These are phyloP conservation scores for Casuarina cunninghamiana DNA, from an alignment of 306 rosid species.

Conservation along the genomic window DNA sequence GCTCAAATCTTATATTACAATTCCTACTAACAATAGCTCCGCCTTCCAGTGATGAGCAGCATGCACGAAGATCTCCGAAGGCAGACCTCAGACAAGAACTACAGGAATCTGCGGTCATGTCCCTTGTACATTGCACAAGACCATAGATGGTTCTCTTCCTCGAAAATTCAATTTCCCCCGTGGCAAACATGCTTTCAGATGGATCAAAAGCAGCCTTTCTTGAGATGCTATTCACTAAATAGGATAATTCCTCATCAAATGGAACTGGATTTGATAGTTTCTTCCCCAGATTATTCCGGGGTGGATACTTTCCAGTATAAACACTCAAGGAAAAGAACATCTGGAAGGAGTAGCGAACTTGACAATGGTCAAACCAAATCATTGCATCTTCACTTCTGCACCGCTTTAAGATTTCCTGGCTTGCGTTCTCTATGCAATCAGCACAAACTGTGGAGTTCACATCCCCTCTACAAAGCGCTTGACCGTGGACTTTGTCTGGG, in stretches of 20 bases:
- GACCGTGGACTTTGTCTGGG: slow-evolving; percentile 45
- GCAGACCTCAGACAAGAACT: slow-evolving; percentile 45
- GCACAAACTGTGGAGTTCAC: slow-evolving; percentile 42
- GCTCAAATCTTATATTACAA: slow-evolving; percentile 50
- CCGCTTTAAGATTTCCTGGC: slow-evolving; percentile 33
- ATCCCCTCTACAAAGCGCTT: slow-evolving; percentile 68
- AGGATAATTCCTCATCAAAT: slow-evolving; percentile 6
- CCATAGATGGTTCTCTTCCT: slow-evolving; percentile 45
- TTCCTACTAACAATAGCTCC: slow-evolving; percentile 41
- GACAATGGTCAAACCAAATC: slow-evolving; percentile 64
- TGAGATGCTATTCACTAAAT: slow-evolving; percentile 36
- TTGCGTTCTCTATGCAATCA: slow-evolving; percentile 47
- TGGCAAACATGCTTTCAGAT: slow-evolving; percentile 40
- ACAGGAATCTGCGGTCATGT: slow-evolving; percentile 30
- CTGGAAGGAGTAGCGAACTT: slow-evolving; percentile 51
- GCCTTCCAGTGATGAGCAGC: slow-evolving; percentile 34
- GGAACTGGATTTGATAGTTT: slow-evolving; percentile 18
- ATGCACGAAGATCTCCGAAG: slow-evolving; percentile 28
- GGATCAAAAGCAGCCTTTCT: slow-evolving; percentile 28
- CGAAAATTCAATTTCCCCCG: slow-evolving; percentile 30
- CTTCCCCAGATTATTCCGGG: slow-evolving; percentile 24
- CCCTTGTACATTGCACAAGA: slow-evolving; percentile 58
- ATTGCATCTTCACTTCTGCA: slow-evolving; percentile 49
- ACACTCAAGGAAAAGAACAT: slow-evolving; percentile 24
- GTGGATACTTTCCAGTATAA: slow-evolving; percentile 47